These are phyloP conservation scores for Rhizophlyctis rosea DNA, from an alignment of 192 early-diverging fungal species.

Conservation along the genomic window DNA sequence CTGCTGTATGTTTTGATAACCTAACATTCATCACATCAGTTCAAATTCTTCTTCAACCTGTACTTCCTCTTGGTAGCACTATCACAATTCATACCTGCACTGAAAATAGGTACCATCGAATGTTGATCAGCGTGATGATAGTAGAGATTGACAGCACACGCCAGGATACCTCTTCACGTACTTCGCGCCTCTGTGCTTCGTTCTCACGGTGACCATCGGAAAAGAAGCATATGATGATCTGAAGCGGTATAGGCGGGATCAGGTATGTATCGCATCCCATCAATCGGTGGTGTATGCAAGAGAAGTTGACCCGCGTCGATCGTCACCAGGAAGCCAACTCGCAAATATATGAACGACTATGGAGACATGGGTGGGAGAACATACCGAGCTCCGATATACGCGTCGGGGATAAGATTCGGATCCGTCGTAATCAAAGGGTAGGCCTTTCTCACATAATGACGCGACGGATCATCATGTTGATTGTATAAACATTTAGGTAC, in stretches of 20 bases:
- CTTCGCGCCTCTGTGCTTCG: conserved; percentile 84
- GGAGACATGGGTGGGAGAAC: conserved; percentile 48
- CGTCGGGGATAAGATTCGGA: conserved; percentile 83
- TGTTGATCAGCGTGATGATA: conserved; percentile 37
- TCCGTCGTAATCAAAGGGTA: conserved; percentile 83
- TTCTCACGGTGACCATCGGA: conserved; percentile 82
- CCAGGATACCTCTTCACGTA: background rate
- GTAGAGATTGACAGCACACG: background rate
- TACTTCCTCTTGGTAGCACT: conserved; percentile 58
- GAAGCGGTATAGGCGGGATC: conserved; percentile 71
- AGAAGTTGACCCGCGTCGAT: conserved; percentile 2
- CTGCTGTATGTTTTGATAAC: conserved; percentile 75
- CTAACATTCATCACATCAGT: conserved; percentile 14
- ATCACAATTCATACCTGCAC: conserved; percentile 45
- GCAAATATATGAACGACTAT: conserved; percentile 70
- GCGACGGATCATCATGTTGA: conserved; percentile 1
- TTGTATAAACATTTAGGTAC: conserved; percentile 54
- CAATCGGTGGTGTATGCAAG: background rate
- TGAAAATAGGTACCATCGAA: conserved; percentile 50
- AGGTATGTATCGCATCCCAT: conserved; percentile 13
- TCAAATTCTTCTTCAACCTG: conserved; percentile 56
- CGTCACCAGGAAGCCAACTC: conserved; percentile 78
- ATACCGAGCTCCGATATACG: conserved; percentile 78
- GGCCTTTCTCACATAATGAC: background rate
- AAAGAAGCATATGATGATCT: conserved; percentile 92